These are phyloP conservation scores for Tanacetum coccineum DNA, from an alignment of 129 eudicot species.

Conservation along the genomic window DNA sequence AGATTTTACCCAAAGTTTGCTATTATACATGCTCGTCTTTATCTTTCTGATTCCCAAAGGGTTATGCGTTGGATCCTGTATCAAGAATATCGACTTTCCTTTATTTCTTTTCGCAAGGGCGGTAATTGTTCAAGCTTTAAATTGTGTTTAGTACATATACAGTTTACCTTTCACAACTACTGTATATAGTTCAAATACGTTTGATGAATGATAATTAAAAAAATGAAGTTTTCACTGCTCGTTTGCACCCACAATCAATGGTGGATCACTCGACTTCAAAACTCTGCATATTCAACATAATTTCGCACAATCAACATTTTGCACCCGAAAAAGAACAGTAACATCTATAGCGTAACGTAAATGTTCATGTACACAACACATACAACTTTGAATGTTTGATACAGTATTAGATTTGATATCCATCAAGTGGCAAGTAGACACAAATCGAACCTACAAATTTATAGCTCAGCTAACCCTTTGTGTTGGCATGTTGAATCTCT, in stretches of 20 bases:
- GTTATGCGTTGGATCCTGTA: no score
- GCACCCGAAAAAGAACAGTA: neutral
- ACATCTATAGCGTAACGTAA: neutral
- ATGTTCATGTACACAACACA: neutral
- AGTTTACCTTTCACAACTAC: neutral
- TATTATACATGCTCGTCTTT: no score
- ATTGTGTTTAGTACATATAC: neutral
- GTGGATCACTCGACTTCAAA: conserved; percentile 29
- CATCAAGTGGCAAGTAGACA: conserved; percentile 3
- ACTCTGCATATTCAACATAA: conserved; percentile 28
- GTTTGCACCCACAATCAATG: conserved; percentile 26
- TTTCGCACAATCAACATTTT: conserved; percentile 9
- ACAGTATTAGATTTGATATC: neutral
- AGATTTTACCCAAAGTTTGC: no score
- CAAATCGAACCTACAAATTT: neutral
- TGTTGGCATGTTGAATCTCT: conserved; percentile 26
- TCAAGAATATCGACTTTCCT: no score
- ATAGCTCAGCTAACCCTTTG: conserved; percentile 21
- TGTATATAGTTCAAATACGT: neutral
- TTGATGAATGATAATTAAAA: neutral
- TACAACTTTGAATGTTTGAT: neutral
- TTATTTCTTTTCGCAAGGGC: no score
- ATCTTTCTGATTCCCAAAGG: no score
- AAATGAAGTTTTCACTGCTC: conserved; percentile 12
- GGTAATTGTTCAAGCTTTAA: no score